Evolutionary conservation across 352 stramenopile species (phyloP), one percentile per base, ranked within the genome.

Genomic region (Plasmopara viticola): DNA sequence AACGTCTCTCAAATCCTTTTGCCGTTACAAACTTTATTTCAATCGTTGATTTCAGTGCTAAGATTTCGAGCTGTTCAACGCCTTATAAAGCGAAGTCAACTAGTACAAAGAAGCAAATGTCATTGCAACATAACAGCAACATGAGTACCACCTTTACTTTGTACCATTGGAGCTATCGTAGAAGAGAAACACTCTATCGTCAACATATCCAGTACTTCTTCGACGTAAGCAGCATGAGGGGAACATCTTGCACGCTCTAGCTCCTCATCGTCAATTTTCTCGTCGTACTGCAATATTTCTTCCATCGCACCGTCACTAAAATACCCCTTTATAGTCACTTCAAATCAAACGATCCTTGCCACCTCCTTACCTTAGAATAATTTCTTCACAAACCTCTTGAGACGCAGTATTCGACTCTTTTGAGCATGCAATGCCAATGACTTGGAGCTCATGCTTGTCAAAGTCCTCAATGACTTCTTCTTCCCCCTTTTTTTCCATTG

Each of bases 301-400:
- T 82, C 74, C 61, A 82, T 78, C 18, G 54, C 8, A 1, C 74
- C 74, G 38, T 83, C 63, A 13, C 71, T 82, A 42, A 20, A 4
- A 41, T 2, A 6, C 2, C 48, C 28, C 42, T 29, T 9, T 10
- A 42, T 39, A 48, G 17, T 2, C 14, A 42, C 29, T 20, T 44
- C 18, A 31, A 33, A 13, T 14, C 20, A 47, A 15, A 60, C 13
- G n/a, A 17, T 15, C 33, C 15, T 10, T n/a, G 41, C 31, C 35
- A 31, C 8, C 29, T 40, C 47, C 20, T 40, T 10, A 69, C 46
- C 45, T 46, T 25, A 60, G 6, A 44, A 70, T 53, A 29, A 59
- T 44, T 28, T 58, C 56, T 48, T 66, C 52, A 34, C 52, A 53
- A 15, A n/a, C 28, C 8, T 20, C 42, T 18, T 17, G 47, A 34